Evolutionary conservation across 441 rosid species (phyloP).

Genomic region (Corymbia citriodora): DNA sequence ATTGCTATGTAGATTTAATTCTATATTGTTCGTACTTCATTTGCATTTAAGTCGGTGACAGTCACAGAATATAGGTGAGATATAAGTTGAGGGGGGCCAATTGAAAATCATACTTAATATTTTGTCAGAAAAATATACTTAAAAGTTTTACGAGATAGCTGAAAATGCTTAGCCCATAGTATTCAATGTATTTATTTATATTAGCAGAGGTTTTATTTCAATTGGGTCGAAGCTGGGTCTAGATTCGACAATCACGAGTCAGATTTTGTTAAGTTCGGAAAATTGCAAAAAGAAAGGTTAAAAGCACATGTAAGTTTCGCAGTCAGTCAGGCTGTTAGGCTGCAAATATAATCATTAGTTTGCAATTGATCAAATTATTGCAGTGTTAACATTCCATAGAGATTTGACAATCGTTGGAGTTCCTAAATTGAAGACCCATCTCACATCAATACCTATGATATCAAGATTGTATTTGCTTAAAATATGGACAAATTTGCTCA

Average conservation of each 20-base stretch:
- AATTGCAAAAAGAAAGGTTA: background rate
- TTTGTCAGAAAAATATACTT: background rate
- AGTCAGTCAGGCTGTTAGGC: rapidly evolving
- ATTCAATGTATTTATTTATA: background rate
- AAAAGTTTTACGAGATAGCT: background rate
- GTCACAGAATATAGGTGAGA: background rate
- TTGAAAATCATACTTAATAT: background rate
- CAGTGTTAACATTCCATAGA: background rate
- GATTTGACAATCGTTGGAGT: background rate
- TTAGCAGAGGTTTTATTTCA: background rate
- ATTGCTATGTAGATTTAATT: background rate
- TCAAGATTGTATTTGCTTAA: background rate
- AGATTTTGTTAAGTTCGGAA: background rate
- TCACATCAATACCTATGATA: background rate
- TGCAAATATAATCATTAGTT: too few species aligned
- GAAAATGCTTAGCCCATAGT: background rate
- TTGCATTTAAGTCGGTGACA: background rate
- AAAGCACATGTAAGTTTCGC: background rate
- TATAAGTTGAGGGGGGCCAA: background rate
- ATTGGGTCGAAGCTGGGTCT: background rate
- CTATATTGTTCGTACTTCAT: background rate
- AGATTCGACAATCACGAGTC: background rate
- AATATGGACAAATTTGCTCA: background rate
- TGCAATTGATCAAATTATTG: background rate
- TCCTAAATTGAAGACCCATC: background rate